Evolutionary conservation across 371 early-diverging fungal species (phyloP).

Genomic region (Neoconidiobolus thromboides): DNA sequence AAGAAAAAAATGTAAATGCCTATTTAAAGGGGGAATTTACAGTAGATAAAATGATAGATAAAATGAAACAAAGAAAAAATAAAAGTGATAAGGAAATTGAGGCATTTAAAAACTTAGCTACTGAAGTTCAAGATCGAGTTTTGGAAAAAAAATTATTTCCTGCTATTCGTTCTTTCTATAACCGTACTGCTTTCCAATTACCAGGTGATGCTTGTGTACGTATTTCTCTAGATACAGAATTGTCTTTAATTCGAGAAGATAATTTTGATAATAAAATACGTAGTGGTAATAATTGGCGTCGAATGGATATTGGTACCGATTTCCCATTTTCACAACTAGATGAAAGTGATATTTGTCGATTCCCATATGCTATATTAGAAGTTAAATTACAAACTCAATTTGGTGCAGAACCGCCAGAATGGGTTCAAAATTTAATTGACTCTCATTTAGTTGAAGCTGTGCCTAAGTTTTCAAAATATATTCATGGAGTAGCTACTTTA

Average conservation of each 20-base stretch:
- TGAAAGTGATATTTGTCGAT: constrained; percentile 65
- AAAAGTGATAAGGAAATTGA: constrained; percentile 64
- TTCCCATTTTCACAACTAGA: constrained; percentile 82
- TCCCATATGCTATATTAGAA: constrained; percentile 97
- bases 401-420: constrained; percentile 77
- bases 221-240: constrained; percentile 94
- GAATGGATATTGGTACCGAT: constrained; percentile 79
- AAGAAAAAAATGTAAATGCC: constrained; percentile 81
- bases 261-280: constrained; percentile 41
- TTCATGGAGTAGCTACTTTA: constrained; percentile 91
- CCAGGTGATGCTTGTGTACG: constrained; percentile 97
- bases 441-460: constrained; percentile 89
- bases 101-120: constrained; percentile 46
- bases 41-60: constrained; percentile 48
- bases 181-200: constrained; percentile 97
- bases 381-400: constrained; percentile 88
- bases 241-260: constrained; percentile 95
- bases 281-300: constrained; percentile 83
- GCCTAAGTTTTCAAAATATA: constrained; percentile 96
- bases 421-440: constrained; percentile 86
- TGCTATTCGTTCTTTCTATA: constrained; percentile 90
- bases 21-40: constrained; percentile 66
- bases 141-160: constrained; percentile 59
- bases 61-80: constrained; percentile 50
- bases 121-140: constrained; percentile 68